Evolutionary conservation across 192 early-diverging fungal genomes (phyloP).

Genomic region (Coemansia pectinata): DNA sequence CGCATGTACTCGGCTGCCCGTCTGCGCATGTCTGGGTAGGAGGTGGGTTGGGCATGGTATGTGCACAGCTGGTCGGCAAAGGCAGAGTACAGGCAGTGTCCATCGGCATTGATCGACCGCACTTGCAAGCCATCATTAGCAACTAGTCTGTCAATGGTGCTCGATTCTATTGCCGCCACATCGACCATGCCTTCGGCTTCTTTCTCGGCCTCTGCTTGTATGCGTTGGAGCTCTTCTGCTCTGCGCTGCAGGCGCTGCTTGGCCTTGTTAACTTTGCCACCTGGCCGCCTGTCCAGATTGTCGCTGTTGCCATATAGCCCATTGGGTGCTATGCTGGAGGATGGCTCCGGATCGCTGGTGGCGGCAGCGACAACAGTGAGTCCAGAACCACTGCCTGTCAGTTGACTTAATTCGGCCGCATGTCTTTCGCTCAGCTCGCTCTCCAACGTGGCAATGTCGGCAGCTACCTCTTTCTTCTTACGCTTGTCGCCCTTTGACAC

Average conservation of each 20-base stretch:
- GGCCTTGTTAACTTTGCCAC: slow-evolving; percentile 59
- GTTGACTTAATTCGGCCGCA: slow-evolving; percentile 57
- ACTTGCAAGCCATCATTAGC: slow-evolving; percentile 61
- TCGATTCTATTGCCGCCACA: slow-evolving; percentile 69
- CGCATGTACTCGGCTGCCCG: slow-evolving; percentile 81
- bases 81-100: slow-evolving; percentile 94
- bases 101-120: slow-evolving; percentile 79
- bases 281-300: slow-evolving; percentile 27
- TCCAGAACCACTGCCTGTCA: not conserved
- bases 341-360: slow-evolving; percentile 18
- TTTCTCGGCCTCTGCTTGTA: slow-evolving; percentile 70
- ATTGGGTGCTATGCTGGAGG: not conserved
- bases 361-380: slow-evolving; percentile 9
- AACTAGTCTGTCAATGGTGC: slow-evolving; percentile 65
- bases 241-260: slow-evolving; percentile 64
- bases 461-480: slow-evolving; percentile 80
- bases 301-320: slow-evolving; percentile 12
- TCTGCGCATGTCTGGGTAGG: slow-evolving; percentile 68
- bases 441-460: slow-evolving; percentile 71
- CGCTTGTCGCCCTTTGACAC: slow-evolving; percentile 81
- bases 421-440: slow-evolving; percentile 62
- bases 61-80: slow-evolving; percentile 76
- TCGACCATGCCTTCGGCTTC: slow-evolving; percentile 79
- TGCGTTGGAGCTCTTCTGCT: slow-evolving; percentile 67
- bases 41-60: slow-evolving; percentile 55